A percentile compares a stretch with the other conserved stretches of the same genome.
phyloP scores from a whole-genome alignment of 1,284 basidiomycete genomes.

The Blastosporella zonata region DNA sequence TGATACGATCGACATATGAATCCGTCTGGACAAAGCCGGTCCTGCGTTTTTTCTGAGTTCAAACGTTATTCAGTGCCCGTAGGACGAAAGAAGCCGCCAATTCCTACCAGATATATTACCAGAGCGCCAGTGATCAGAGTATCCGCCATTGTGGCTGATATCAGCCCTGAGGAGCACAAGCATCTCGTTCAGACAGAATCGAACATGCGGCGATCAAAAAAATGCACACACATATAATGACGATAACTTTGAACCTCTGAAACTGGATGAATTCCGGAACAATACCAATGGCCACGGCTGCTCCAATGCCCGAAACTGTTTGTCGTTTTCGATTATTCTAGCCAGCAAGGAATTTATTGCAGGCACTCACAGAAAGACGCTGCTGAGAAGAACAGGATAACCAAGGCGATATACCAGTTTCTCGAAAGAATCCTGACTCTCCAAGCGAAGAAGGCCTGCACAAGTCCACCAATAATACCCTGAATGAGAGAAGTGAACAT shows the following conservation, averaged over 20 bases:
- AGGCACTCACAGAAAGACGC: slow-evolving; percentile 16
- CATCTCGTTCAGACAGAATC: too few species aligned
- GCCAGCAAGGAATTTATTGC: neutral
- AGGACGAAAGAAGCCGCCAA: too few species aligned
- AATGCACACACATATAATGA: slow-evolving; percentile 22
- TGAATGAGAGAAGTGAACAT: slow-evolving; percentile 8
- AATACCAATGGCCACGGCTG: slow-evolving; percentile 24
- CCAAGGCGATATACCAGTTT: slow-evolving; percentile 17
- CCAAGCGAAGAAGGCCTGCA: slow-evolving; percentile 38
- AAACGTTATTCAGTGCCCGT: neutral
- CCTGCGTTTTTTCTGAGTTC: slow-evolving; percentile 19
- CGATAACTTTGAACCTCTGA: slow-evolving; percentile 26
- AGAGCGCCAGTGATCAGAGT: slow-evolving; percentile 12
- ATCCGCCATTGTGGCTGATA: slow-evolving; percentile 18
- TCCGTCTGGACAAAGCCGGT: slow-evolving; percentile 28
- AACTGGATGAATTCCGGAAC: slow-evolving; percentile 25
- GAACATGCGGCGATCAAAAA: neutral
- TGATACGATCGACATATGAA: slow-evolving; percentile 28
- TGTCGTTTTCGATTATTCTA: neutral
- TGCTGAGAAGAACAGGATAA: slow-evolving; percentile 17
- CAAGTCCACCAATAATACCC: slow-evolving; percentile 32
- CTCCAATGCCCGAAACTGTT: slow-evolving; percentile 28
- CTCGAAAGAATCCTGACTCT: slow-evolving; percentile 30
- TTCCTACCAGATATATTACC: slow-evolving; percentile 10
- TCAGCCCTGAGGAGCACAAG: slow-evolving; percentile 18